Conservation (phyloP, 2,329 filamentous ascomycete genomes). For the Phoma sp. region DNA sequence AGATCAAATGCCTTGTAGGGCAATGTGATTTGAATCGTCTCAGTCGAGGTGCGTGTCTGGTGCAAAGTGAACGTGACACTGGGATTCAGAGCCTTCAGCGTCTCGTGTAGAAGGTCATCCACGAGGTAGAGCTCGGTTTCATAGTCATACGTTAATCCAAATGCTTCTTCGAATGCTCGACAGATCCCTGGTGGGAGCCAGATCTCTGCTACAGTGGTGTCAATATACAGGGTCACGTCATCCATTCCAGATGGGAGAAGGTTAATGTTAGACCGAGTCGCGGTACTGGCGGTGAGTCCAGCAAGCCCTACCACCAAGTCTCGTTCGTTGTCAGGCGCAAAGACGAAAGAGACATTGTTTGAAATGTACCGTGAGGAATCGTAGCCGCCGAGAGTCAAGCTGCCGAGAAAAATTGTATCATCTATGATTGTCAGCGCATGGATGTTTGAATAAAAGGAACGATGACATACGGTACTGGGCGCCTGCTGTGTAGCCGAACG, state of each 20-base stretch:
- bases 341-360: slow-evolving; percentile 67
- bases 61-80: slow-evolving; percentile 55
- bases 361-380: slow-evolving; percentile 68
- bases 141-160: slow-evolving; percentile 71
- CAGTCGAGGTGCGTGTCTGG: slow-evolving; percentile 41
- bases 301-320: slow-evolving; percentile 66
- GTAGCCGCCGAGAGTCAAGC: slow-evolving; percentile 73
- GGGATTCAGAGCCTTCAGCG: slow-evolving; percentile 53
- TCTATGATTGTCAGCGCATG: slow-evolving; percentile 31
- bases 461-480: slow-evolving; percentile 69
- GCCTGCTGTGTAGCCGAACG: slow-evolving; percentile 78
- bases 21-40: slow-evolving; percentile 54
- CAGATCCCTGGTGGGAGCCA: slow-evolving; percentile 63
- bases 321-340: slow-evolving; percentile 63
- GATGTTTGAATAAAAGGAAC: not conserved
- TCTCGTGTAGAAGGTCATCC: slow-evolving; percentile 63
- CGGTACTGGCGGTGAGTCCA: slow-evolving; percentile 46
- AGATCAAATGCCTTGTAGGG: slow-evolving; percentile 61
- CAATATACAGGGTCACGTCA: slow-evolving; percentile 55
- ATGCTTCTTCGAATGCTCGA: slow-evolving; percentile 67
- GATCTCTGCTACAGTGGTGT: slow-evolving; percentile 58
- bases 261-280: slow-evolving; percentile 38
- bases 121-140: slow-evolving; percentile 71
- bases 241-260: slow-evolving; percentile 38
- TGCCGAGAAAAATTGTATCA: slow-evolving; percentile 47